phyloP scores from a whole-genome alignment of 495 filamentous ascomycete species.

The Lentithecium fluviatile region DNA sequence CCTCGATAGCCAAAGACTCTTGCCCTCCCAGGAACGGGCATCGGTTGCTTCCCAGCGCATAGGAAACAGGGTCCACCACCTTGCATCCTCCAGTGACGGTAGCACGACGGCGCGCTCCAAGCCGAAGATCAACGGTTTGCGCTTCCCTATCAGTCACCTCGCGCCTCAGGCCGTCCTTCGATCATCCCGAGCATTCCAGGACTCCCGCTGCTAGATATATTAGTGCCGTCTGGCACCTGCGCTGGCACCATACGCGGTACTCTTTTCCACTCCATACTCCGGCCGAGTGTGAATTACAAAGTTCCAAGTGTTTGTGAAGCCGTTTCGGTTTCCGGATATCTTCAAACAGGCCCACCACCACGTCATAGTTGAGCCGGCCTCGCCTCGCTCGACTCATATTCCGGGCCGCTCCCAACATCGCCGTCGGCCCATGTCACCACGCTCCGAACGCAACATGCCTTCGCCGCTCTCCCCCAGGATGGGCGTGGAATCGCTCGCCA shows the following conservation, averaged over 20 bases:
- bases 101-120: constrained; percentile 15
- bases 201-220: constrained; percentile 32
- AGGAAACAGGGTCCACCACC: constrained; percentile 17
- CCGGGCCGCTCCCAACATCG: neutral
- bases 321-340: neutral
- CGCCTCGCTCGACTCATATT: constrained; percentile 1
- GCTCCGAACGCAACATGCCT: constrained; percentile 7
- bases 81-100: constrained; percentile 3
- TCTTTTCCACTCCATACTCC: neutral
- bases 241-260: neutral
- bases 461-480: constrained; percentile 33
- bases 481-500: constrained; percentile 25
- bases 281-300: neutral
- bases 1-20: neutral
- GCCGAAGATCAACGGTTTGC: constrained; percentile 24
- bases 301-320: neutral
- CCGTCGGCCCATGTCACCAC: constrained; percentile 20
- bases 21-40: neutral
- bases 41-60: constrained; percentile 5
- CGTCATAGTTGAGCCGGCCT: constrained; percentile 12
- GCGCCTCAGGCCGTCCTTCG: neutral
- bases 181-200: constrained; percentile 13
- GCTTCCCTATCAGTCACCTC: constrained; percentile 17
- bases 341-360: constrained; percentile 13
- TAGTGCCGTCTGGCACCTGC: constrained; percentile 12